These are phyloP conservation scores for Mycosphaerella sp. DNA, from an alignment of 2,329 filamentous ascomycete genomes.

Conservation along the genomic window DNA sequence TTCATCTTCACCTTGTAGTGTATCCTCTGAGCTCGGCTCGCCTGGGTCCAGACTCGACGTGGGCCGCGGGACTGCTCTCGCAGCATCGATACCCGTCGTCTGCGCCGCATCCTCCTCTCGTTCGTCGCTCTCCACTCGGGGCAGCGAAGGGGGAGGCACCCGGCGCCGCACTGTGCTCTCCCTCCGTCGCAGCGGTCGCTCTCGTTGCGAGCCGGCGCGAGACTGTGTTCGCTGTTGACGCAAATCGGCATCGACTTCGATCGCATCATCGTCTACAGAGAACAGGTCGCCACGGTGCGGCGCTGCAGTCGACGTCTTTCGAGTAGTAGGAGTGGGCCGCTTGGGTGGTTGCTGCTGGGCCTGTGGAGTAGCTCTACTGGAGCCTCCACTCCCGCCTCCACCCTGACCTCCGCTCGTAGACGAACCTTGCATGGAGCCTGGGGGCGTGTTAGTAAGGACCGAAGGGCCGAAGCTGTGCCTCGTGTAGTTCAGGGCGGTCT, in stretches of 20 bases:
- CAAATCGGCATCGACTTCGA: slow-evolving; percentile 69
- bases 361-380: slow-evolving; percentile 18
- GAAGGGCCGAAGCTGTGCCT: not conserved
- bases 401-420: slow-evolving; percentile 12
- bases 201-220: slow-evolving; percentile 17
- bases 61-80: slow-evolving; percentile 4
- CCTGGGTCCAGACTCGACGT: slow-evolving; percentile 16
- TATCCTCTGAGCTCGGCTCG: slow-evolving; percentile 35
- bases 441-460: slow-evolving; percentile 9
- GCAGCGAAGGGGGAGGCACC: slow-evolving; percentile 38
- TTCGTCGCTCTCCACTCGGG: slow-evolving; percentile 47
- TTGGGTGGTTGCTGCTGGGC: slow-evolving; percentile 40
- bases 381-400: slow-evolving; percentile 9
- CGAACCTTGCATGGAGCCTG: slow-evolving; percentile 24
- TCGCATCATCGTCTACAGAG: slow-evolving; percentile 80
- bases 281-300: slow-evolving; percentile 80
- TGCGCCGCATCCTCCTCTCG: slow-evolving; percentile 34
- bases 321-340: slow-evolving; percentile 67
- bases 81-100: slow-evolving; percentile 26
- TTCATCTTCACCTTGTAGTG: slow-evolving; percentile 37
- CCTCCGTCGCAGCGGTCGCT: slow-evolving; percentile 41
- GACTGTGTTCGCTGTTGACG: slow-evolving; percentile 36
- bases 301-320: slow-evolving; percentile 65
- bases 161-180: slow-evolving; percentile 48
- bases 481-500: not conserved